Conservation (phyloP, 2,329 filamentous ascomycete genomes). For the Alternaria panax region DNA sequence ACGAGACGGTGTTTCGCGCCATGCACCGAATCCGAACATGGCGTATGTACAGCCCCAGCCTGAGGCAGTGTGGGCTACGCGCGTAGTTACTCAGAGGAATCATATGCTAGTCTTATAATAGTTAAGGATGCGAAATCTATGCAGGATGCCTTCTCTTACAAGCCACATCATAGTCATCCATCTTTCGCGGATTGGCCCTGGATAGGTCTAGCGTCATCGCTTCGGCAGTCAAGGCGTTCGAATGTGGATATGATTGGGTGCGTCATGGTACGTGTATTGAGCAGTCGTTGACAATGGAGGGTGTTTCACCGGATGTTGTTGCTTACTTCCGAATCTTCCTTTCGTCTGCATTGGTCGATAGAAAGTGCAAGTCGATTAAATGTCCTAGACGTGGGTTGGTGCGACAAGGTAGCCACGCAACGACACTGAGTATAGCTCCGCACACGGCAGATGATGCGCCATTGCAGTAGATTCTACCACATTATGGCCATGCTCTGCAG, state of each 20-base stretch:
- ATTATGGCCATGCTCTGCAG: neutral
- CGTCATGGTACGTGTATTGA: neutral
- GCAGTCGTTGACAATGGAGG: neutral
- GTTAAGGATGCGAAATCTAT: neutral
- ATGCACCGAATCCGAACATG: constrained; percentile 1
- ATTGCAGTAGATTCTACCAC: neutral
- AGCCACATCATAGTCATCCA: neutral
- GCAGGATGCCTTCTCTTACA: neutral
- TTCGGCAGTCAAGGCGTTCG: constrained; percentile 12
- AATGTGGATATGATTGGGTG: neutral
- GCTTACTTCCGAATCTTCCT: neutral
- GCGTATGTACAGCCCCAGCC: neutral
- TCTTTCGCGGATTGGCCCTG: constrained; percentile 2
- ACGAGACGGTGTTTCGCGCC: constrained; percentile 10
- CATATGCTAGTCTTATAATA: neutral
- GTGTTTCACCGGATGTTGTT: neutral
- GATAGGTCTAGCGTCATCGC: neutral
- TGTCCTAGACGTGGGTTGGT: neutral
- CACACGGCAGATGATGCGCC: neutral
- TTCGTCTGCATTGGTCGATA: neutral
- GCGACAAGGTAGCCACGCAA: neutral
- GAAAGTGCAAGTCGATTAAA: neutral
- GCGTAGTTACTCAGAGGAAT: neutral
- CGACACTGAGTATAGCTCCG: neutral
- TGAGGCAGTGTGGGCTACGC: constrained; percentile 14